Evolutionary conservation across 805 yeast genomes (phyloP).

Genomic region (Starmerella etchellsii): DNA sequence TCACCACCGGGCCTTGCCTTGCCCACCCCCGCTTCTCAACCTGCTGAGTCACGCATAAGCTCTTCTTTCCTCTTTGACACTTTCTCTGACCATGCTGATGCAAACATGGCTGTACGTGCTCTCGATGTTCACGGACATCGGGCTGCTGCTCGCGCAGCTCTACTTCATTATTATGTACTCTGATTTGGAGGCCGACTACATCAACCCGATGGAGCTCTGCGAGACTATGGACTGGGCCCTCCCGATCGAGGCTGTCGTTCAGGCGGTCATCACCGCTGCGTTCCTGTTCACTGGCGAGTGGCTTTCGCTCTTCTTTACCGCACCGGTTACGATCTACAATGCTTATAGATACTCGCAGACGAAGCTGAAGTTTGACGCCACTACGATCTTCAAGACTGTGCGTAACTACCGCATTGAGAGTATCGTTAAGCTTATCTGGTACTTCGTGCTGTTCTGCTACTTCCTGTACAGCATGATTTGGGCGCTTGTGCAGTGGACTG

Average conservation of each 20-base stretch:
- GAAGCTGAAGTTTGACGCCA: slow-evolving; percentile 83
- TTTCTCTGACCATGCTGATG: slow-evolving; percentile 4
- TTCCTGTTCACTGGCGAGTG: slow-evolving; percentile 83
- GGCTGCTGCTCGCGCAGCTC: slow-evolving; percentile 21
- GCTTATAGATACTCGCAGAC: slow-evolving; percentile 65
- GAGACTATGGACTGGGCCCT: slow-evolving; percentile 60
- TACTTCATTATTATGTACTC: slow-evolving; percentile 19
- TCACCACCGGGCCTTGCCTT: too few species aligned
- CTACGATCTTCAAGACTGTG: slow-evolving; percentile 91
- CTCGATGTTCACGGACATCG: slow-evolving; percentile 18
- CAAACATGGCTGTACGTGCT: slow-evolving; percentile 18
- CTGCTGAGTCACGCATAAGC: too few species aligned
- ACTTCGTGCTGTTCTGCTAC: slow-evolving; percentile 82
- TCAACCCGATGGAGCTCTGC: slow-evolving; percentile 93
- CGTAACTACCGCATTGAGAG: slow-evolving; percentile 86
- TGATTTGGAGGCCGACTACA: slow-evolving; percentile 62
- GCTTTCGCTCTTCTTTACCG: slow-evolving; percentile 72
- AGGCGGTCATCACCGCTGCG: slow-evolving; percentile 47
- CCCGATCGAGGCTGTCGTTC: slow-evolving; percentile 72
- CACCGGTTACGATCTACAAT: slow-evolving; percentile 77
- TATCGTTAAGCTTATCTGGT: slow-evolving; percentile 81
- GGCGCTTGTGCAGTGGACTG: slow-evolving; percentile 19
- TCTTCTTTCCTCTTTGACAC: too few species aligned
- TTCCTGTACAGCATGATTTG: slow-evolving; percentile 85
- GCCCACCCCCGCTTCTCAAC: too few species aligned